Evolutionary conservation across 306 rosid genomes (phyloP).

Genomic region (Glycine soja): DNA sequence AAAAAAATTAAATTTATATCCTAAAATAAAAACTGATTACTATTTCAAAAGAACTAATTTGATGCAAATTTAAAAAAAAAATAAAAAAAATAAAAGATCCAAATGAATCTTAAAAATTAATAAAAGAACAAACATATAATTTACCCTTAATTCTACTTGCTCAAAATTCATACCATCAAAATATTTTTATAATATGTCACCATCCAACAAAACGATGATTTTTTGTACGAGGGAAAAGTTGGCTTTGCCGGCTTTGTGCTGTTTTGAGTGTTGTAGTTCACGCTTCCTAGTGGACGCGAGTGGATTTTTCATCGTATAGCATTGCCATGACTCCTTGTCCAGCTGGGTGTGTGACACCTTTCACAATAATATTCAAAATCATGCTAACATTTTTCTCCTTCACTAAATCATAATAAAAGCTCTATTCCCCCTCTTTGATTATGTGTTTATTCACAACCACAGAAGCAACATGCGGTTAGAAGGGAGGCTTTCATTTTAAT

Average conservation of each 20-base stretch:
- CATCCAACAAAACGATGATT: too few species aligned
- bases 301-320: background rate
- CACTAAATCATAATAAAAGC: background rate
- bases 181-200: too few species aligned
- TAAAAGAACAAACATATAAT: too few species aligned
- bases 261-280: background rate
- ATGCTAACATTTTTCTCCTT: background rate
- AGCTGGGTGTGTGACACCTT: conserved; percentile 5
- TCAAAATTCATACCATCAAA: too few species aligned
- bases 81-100: too few species aligned
- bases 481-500: background rate
- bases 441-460: conserved; percentile 9
- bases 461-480: background rate
- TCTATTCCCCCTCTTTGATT: background rate
- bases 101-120: too few species aligned
- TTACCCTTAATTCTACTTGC: too few species aligned
- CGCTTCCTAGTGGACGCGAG: conserved; percentile 1
- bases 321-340: background rate
- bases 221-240: too few species aligned
- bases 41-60: too few species aligned
- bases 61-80: too few species aligned
- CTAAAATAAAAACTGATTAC: too few species aligned
- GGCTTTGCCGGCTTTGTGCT: background rate
- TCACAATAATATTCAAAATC: conserved; percentile 5
- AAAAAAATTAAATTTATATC: too few species aligned